Evolutionary conservation across 2,329 filamentous ascomycete species (phyloP).

Genomic region (Cucurbitaria berberidis): DNA sequence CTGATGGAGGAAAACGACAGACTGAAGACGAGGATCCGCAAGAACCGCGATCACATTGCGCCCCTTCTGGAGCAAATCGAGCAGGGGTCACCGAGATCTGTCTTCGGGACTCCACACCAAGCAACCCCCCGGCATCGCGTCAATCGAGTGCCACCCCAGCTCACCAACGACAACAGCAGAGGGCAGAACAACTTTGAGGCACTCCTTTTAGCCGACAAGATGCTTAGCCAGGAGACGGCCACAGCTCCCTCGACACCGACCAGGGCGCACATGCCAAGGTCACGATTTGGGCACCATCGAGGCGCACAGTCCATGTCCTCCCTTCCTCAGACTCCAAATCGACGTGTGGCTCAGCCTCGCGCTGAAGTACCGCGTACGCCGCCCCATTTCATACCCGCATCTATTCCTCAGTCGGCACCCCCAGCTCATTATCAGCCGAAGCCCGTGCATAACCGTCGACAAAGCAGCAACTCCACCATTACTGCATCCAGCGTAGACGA

Average conservation of each 20-base stretch:
- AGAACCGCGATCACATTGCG: conserved; percentile 87
- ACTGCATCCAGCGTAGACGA: conserved; percentile 50
- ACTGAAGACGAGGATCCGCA: conserved; percentile 81
- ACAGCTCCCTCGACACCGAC: conserved; percentile 76
- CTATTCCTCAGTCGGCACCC: conserved; percentile 51
- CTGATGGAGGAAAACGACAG: conserved; percentile 78
- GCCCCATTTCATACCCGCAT: conserved; percentile 39
- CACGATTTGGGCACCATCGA: conserved; percentile 69
- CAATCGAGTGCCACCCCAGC: conserved; percentile 51
- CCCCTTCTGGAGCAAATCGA: conserved; percentile 56
- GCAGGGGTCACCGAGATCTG: conserved; percentile 68
- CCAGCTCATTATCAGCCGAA: conserved; percentile 43
- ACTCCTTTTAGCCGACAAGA: conserved; percentile 74
- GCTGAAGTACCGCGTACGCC: conserved; percentile 61
- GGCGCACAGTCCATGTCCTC: conserved; percentile 85
- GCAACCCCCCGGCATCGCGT: conserved; percentile 49
- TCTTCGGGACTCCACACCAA: conserved; percentile 62
- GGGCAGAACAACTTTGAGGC: conserved; percentile 75
- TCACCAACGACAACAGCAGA: conserved; percentile 48
- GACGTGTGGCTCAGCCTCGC: conserved; percentile 63
- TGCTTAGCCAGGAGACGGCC: conserved; percentile 76
- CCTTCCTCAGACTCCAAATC: conserved; percentile 75
- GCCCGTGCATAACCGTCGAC: conserved; percentile 54
- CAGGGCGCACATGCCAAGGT: conserved; percentile 55
- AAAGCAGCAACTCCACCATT: conserved; percentile 70